Evolutionary conservation across 2,329 filamentous ascomycete genomes (phyloP), one percentile per base, ranked within the genome.

Genomic region (Calonectria pseudoreteaudii): DNA sequence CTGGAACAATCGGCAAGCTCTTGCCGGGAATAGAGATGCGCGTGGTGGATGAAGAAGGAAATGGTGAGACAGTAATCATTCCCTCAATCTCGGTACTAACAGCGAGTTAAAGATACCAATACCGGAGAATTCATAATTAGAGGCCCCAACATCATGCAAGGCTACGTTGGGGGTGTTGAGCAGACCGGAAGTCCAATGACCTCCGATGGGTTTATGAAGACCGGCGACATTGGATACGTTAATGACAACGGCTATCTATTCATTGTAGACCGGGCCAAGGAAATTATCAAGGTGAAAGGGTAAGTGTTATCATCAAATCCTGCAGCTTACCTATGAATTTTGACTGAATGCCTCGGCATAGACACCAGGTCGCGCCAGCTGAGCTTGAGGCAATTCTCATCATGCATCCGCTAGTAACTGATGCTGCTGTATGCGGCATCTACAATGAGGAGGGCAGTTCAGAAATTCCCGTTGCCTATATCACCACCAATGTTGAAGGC

Each of bases 221-320:
- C 68, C 7, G 68, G 68, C 10, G 68, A 71, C 23, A 66, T 71
- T n/a, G 68, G 68, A 10, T 66, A 71, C 14, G 68, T 71, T 14
- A 31, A 71, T 28, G 68, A 71, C 3, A 18, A 71, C 2, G 60
- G 60, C 3, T 71, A 71, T 20, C 30, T 71, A 10, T 71, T 66
- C 10, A 71, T 71, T 13, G 68, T 71, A 1, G 68, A 71, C 14
- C 60, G 68, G 11, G 68, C 68, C 1, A 71, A 71, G 60, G 60
- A 71, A 31, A 71, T 71, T 60, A 66, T 71, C 38, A 66, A 71
- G 49, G 68, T 71, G 10, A 71, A 71, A 26, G 68, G 68, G 68
- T 71, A 71, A 30, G 30, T 1, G 16, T 31, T 20, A 18, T n/a
- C 4, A 13, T 13, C 13, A 3, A 3, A 23, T 6, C 6, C 5